Evolutionary conservation across 768 basidiomycete genomes (phyloP).

Genomic region (Suillus alpinus): DNA sequence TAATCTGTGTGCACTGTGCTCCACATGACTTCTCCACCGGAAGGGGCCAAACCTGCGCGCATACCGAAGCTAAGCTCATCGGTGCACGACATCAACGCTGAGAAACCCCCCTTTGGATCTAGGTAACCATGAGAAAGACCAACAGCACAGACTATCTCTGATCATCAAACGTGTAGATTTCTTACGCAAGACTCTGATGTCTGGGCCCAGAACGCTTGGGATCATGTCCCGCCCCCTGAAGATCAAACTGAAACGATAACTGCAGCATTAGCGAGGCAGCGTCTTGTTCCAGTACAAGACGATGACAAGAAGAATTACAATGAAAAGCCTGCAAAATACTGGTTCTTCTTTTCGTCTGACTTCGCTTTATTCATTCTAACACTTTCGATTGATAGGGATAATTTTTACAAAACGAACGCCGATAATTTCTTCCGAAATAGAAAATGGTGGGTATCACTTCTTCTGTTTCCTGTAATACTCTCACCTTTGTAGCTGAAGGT

Average conservation of each 20-base stretch:
- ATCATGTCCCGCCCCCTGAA: slow-evolving; percentile 80
- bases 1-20: background rate
- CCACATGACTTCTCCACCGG: background rate
- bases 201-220: slow-evolving; percentile 90
- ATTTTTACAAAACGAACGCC: slow-evolving; percentile 84
- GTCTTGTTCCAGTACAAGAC: slow-evolving; percentile 66
- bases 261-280: slow-evolving; percentile 68
- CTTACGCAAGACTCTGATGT: slow-evolving; percentile 69
- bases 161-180: slow-evolving; percentile 44
- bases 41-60: slow-evolving; percentile 10
- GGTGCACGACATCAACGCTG: slow-evolving; percentile 54
- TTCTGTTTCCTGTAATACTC: background rate
- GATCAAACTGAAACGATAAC: slow-evolving; percentile 78
- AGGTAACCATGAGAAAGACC: slow-evolving; percentile 38
- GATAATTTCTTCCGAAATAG: slow-evolving; percentile 93
- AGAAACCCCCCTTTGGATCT: slow-evolving; percentile 70
- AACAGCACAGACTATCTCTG: slow-evolving; percentile 7
- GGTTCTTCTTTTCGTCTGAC: slow-evolving; percentile 43
- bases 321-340: slow-evolving; percentile 68
- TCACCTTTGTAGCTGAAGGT: slow-evolving; percentile 41
- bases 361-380: slow-evolving; percentile 24
- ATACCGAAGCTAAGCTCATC: slow-evolving; percentile 51
- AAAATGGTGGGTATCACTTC: slow-evolving; percentile 58
- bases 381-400: slow-evolving; percentile 63
- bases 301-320: slow-evolving; percentile 72